Base-by-base conservation (phyloP, 192 early-diverging fungal genomes). In the Rhizophagus sp. region DNA sequence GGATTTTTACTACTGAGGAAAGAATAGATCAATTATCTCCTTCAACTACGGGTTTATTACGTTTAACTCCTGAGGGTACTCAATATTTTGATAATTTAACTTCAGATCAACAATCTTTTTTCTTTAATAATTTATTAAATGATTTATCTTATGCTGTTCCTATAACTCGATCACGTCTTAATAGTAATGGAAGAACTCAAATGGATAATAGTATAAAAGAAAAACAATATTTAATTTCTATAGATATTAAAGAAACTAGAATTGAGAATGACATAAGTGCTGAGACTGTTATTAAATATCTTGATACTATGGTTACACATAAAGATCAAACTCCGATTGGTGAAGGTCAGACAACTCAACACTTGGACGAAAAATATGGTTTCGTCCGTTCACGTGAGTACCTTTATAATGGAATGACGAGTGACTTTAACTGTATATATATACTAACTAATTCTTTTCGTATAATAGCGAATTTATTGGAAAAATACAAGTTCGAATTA, bases 381-480 rank as follows among this genome's bases (percentile, higher is more conserved):
- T 52, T 57, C 25, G 0, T 25, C 0, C 72, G 49, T 10, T 19
- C 17, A 25, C n/a, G 72, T 73, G n/a, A 73, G 72, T 49, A 44
- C 50, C 27, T 30, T n/a, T n/a, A n/a, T n/a, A n/a, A n/a, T n/a
- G n/a, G n/a, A 30, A 30, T 3, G 61, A 24, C 12, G 9, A 47
- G 30, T 2, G 19, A 1, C 61, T 49, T 8, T 15, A n/a, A 30
- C 27, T 30, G 27, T 57, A 11, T 49, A 34, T 34, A 34, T 34
- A 34, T 34, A 34, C 34, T 34, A 30, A 30, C 4, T 34, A 34
- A 34, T 34, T 34, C 2, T 34, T 33, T 30, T 62, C 25, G 3
- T 65, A 30, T 30, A 65, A 33, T 36, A 76, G 75, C 75, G 11
- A 24, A 76, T 64, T 66, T 76, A 34, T 76, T 15, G 62, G 62